phyloP scores from a whole-genome alignment of 192 early-diverging fungal species.

The Coemansia sp. region DNA sequence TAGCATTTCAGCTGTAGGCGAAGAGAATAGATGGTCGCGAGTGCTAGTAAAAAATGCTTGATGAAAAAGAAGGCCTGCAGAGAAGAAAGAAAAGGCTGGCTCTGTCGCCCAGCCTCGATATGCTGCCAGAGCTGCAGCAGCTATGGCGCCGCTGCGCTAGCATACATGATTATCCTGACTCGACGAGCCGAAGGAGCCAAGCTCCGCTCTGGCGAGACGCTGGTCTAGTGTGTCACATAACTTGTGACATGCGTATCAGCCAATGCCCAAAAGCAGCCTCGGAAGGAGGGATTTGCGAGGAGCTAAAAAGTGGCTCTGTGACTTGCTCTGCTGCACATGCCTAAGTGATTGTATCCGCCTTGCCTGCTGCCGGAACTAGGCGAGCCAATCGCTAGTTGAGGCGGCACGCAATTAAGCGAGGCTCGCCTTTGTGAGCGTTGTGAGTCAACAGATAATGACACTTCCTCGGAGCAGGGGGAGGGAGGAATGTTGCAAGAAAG shows the following conservation, averaged over 20 bases:
- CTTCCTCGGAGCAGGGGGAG: background rate
- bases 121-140: background rate
- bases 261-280: background rate
- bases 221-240: conserved; percentile 7
- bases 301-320: background rate
- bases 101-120: background rate
- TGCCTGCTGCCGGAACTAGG: conserved; percentile 5
- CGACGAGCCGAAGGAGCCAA: background rate
- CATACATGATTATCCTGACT: background rate
- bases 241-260: background rate
- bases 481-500: background rate
- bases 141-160: background rate
- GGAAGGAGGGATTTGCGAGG: conserved; percentile 1
- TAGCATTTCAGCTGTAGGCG: background rate
- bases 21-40: background rate
- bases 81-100: background rate
- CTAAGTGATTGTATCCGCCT: background rate
- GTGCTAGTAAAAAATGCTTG: background rate
- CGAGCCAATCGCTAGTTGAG: conserved; percentile 19
- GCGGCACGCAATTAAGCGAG: background rate
- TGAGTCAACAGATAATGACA: conserved; percentile 26
- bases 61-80: background rate
- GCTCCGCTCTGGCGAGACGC: background rate
- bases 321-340: conserved; percentile 3
- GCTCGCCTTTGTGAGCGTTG: background rate